These are phyloP conservation scores for Triticum turgidum DNA, from an alignment of 176 grass and related monocot genomes.

Conservation along the genomic window DNA sequence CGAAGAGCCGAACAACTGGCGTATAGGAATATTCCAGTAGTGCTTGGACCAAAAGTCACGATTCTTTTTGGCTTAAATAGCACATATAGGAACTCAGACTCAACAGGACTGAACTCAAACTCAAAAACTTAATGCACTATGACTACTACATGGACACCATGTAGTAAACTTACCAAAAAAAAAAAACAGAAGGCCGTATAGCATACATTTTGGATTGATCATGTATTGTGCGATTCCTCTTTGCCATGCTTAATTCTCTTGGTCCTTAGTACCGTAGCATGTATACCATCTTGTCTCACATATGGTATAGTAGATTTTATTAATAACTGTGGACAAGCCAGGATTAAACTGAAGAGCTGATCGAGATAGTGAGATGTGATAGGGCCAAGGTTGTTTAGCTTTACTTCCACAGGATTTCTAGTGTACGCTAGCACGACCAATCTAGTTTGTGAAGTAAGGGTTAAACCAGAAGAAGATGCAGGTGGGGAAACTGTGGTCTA, in stretches of 20 bases:
- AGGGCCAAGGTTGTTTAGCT: background rate
- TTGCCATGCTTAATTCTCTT: background rate
- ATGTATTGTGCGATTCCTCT: background rate
- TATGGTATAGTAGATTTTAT: background rate
- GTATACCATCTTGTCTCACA: background rate
- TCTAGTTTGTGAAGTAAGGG: background rate
- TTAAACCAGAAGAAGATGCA: background rate
- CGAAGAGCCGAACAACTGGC: no score
- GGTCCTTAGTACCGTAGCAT: constrained; percentile 2
- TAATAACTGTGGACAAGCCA: background rate
- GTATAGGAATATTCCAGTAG: no score
- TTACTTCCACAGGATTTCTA: background rate
- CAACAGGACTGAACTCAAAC: background rate
- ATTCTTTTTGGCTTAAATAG: background rate
- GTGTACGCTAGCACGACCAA: background rate
- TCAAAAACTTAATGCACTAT: background rate
- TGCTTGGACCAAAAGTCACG: background rate
- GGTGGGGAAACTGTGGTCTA: background rate
- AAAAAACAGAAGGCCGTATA: background rate
- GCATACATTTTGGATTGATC: background rate
- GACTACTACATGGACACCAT: background rate
- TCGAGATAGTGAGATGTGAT: background rate
- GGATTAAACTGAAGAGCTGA: background rate
- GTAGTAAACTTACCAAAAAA: background rate
- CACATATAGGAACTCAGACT: background rate